A percentile compares a stretch with the other conserved stretches of the same genome.
Evolutionary conservation across 208 protist species (phyloP).

Genomic region (Crithidia fasciculata): DNA sequence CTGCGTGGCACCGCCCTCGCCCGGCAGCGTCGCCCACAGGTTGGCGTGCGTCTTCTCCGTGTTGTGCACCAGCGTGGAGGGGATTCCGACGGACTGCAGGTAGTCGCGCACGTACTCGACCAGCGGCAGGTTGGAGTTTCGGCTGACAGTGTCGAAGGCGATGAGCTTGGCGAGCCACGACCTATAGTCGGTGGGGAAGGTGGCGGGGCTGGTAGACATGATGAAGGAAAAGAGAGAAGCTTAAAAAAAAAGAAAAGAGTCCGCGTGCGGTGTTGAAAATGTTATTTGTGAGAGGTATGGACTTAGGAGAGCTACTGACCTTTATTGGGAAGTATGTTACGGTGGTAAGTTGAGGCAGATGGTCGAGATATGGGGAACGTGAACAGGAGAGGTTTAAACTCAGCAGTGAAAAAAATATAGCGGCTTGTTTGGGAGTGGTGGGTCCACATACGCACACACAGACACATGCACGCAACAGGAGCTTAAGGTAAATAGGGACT

Average conservation of each 20-base stretch:
- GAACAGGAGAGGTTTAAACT: too few species aligned
- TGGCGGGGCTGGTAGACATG: not conserved
- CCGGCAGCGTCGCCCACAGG: constrained; percentile 56
- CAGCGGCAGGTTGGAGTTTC: constrained; percentile 49
- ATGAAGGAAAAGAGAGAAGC: not conserved
- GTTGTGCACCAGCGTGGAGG: constrained; percentile 36
- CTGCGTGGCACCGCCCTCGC: constrained; percentile 34
- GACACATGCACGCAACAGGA: too few species aligned
- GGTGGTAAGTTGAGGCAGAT: too few species aligned
- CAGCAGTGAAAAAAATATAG: too few species aligned
- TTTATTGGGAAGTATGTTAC: too few species aligned
- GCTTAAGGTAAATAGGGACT: too few species aligned
- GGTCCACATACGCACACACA: too few species aligned
- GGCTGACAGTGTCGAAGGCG: constrained; percentile 39
- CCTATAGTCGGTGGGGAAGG: not conserved
- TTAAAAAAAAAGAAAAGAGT: not conserved
- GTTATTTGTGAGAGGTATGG: not conserved
- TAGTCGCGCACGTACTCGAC: constrained; percentile 40
- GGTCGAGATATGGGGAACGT: too few species aligned
- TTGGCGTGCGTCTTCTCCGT: constrained; percentile 46
- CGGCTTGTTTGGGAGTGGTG: too few species aligned
- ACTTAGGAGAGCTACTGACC: not conserved
- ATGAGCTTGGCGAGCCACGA: not conserved
- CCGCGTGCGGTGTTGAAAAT: too few species aligned
- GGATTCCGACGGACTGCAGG: constrained; percentile 25